Conservation (phyloP, 129 eudicot genomes). For the Artemisia tridentata region DNA sequence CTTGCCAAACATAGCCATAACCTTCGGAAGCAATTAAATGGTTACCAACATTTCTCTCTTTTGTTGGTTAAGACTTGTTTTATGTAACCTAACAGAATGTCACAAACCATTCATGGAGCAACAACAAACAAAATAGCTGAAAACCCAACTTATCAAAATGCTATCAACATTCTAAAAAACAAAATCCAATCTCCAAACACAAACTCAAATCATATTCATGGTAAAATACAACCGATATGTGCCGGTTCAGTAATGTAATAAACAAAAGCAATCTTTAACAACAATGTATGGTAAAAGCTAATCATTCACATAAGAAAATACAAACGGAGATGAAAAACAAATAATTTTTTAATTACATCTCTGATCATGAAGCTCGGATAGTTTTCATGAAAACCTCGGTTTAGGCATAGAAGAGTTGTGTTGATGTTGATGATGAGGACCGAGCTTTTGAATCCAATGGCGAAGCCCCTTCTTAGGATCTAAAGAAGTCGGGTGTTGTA, state of each 20-base stretch:
- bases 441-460: slow-evolving; percentile 73
- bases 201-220: slow-evolving; percentile 16
- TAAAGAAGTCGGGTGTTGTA: slow-evolving; percentile 50
- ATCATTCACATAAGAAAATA: slow-evolving; percentile 32
- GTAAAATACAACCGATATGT: background rate
- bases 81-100: too few relatives aligned
- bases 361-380: slow-evolving; percentile 14
- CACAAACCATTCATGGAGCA: background rate
- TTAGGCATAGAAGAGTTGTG: slow-evolving; percentile 46
- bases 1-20: too few relatives aligned
- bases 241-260: slow-evolving; percentile 3
- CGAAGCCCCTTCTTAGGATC: slow-evolving; percentile 81
- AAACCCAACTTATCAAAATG: background rate
- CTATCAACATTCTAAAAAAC: slow-evolving; percentile 1
- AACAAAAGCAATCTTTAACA: slow-evolving; percentile 26
- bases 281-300: slow-evolving; percentile 33
- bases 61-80: background rate
- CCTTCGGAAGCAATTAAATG: too few relatives aligned
- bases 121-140: background rate
- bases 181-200: slow-evolving; percentile 4
- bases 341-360: slow-evolving; percentile 36
- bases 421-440: slow-evolving; percentile 50
- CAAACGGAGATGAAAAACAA: slow-evolving; percentile 7
- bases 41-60: background rate
- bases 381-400: slow-evolving; percentile 58